A percentile compares a stretch with the other conserved stretches of the same genome.
phyloP scores from a whole-genome alignment of 306 rosid species.

The Biancaea sappan region DNA sequence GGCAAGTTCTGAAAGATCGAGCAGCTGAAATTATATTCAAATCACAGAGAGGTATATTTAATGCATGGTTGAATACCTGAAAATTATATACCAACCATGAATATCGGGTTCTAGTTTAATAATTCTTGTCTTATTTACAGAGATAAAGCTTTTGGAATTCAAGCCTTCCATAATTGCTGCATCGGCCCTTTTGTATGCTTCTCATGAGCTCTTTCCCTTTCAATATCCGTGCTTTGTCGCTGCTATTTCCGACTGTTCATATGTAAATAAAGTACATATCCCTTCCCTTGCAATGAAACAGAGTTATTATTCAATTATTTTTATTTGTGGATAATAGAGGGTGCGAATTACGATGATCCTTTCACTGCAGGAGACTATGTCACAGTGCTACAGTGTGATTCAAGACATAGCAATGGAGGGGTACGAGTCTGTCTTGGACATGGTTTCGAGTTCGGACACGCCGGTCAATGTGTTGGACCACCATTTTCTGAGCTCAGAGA shows the following conservation, averaged over 20 bases:
- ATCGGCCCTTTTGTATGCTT: conserved; percentile 74
- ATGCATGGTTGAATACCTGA: background rate
- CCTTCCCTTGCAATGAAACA: background rate
- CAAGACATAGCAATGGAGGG: conserved; percentile 58
- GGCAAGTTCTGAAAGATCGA: conserved; percentile 69
- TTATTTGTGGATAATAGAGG: conserved; percentile 18
- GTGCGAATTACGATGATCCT: conserved; percentile 6
- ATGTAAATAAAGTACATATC: conserved; percentile 64
- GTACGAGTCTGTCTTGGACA: conserved; percentile 53
- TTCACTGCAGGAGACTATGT: conserved; percentile 54
- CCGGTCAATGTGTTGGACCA: conserved; percentile 82
- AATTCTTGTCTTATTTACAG: conserved; percentile 42
- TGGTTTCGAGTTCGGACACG: conserved; percentile 62
- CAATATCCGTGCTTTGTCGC: conserved; percentile 67
- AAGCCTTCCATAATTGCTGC: conserved; percentile 86
- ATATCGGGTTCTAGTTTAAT: conserved; percentile 8
- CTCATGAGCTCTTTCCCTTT: conserved; percentile 81
- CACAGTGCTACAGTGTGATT: conserved; percentile 60
- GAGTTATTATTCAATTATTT: background rate
- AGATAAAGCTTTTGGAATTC: conserved; percentile 68
- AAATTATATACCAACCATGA: background rate
- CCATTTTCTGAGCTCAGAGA: conserved; percentile 71
- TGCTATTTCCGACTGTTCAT: conserved; percentile 62
- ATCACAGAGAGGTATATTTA: conserved; percentile 75
- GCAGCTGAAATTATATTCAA: conserved; percentile 71